Evolutionary conservation across 306 rosid genomes (phyloP), one percentile per base, ranked within the genome.

Genomic region (Citrullus colocynthis): DNA sequence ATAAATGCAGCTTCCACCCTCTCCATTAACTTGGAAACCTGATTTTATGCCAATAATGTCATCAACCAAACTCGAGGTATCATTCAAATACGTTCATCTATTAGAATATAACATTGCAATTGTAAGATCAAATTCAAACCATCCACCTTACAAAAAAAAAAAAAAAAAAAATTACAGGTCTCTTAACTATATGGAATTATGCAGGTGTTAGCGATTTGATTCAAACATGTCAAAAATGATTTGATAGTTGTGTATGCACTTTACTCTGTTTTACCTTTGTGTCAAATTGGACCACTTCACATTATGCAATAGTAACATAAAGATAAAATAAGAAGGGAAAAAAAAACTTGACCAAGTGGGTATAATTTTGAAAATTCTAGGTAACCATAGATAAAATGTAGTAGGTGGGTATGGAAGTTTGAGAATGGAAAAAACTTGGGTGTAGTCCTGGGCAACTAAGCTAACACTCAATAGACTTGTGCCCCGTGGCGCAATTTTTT

Each of bases 1-100:
- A 85, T 83, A 81, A 85, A 88, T 54, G 85, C 39, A 15, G 82
- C 81, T 82, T 87, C 88, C 12, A 80, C 87, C 82, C 88, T 85
- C 77, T 87, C 88, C 80, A 85, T 52, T 55, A 87, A 77, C 78
- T 83, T 87, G 41, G 85, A 76, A 39, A 83, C 84, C 90, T 83
- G 77, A 3, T 73, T 15, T 34, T 9, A 67, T 34, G 16, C 7
- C 18, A 44, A 20, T 69, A 14, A 65, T 39, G 30, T 66, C 32
- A 66, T 0, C 0, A 12, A 36, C 6, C 1, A 7, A 36, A 39
- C 42, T 63, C 2, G 9, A 15, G 10, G n/a, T 55, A 56, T 7
- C 8, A n/a, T 17, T 17, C 3, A 54, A 4, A 54, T 17, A 54
- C 17, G 2, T 51, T 15, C n/a, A 15, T 51, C 7, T 48, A 12